Base-by-base conservation (phyloP, 2,329 filamentous ascomycete genomes). In the Trichoderma koningii region DNA sequence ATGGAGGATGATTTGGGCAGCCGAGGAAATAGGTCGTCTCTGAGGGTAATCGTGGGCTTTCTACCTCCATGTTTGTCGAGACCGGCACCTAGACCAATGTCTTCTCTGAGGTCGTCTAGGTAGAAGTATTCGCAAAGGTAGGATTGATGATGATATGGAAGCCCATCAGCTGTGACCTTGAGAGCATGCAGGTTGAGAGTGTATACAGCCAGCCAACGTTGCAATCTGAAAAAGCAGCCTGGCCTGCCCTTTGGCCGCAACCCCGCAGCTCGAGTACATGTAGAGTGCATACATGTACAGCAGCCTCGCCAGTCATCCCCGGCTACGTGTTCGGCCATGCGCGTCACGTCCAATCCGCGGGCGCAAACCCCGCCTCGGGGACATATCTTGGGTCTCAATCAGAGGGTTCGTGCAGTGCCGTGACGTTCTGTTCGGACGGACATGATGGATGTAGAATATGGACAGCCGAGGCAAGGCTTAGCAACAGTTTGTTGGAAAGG, bases 321-420 rank as follows among this genome's bases (percentile, higher is more conserved):
- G 17, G 50, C 50, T 52, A 52, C 50, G 50, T 52, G 50, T 52
- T 48, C 45, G 19, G 41, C 9, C 44, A 5, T 59, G 50, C 48
- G 26, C 50, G 19, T 52, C 50, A 34, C 2, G 50, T 34, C 50
- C 50, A 52, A 52, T 52, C 50, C 50, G 50, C 50, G 28, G 50
- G 50, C 50, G 50, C 50, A 52, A 7, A 52, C 30, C 2, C 34
- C 19, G 30, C 50, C 50, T 52, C 50, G 50, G 50, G 10, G 30
- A 34, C 34, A 19, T 15, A 52, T 14, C 28, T 52, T 52, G 28
- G 50, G 50, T 30, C n/a, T 52, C 50, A 52, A 34, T 14, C 50
- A 12, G 19, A 52, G 5, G 3, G 30, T 34, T 52, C 30, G 34
- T n/a, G 50, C 50, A 30, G 19, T 19, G 30, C 19, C 5, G 4